Conservation (phyloP, 768 basidiomycete genomes). For the Suillus occidentalis region DNA sequence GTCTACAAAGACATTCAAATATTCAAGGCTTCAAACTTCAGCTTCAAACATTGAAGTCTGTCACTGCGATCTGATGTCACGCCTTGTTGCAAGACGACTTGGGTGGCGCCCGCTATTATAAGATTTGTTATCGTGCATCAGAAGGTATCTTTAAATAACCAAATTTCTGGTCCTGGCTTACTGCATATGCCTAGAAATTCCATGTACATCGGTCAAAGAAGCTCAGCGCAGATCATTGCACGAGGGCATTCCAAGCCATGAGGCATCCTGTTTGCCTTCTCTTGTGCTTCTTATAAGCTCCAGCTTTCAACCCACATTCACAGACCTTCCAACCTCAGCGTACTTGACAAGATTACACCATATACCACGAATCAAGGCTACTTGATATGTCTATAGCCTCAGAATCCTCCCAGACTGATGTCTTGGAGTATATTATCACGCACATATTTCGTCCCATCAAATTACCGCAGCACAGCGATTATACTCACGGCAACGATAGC, state of each 20-base stretch:
- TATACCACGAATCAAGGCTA: not conserved
- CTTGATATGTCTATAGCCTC: not conserved
- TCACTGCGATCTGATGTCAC: too few species aligned
- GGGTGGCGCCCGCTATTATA: too few species aligned
- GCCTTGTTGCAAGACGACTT: too few species aligned
- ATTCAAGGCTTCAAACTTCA: too few species aligned
- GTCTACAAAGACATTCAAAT: too few species aligned
- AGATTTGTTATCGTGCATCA: too few species aligned
- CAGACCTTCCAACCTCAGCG: not conserved
- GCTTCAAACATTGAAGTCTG: too few species aligned
- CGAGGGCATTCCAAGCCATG: not conserved
- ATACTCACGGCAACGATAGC: conserved; percentile 17
- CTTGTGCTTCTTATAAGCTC: not conserved
- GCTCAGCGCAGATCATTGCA: not conserved
- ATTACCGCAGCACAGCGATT: conserved; percentile 28
- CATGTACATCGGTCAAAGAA: not conserved
- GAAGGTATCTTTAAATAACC: too few species aligned
- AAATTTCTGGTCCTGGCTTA: too few species aligned
- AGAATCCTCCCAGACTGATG: not conserved
- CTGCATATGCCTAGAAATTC: not conserved
- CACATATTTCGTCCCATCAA: conserved; percentile 14
- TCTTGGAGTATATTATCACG: conserved; percentile 8
- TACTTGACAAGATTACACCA: not conserved
- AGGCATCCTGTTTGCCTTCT: not conserved
- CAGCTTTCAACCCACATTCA: not conserved